A percentile compares a stretch with the other conserved stretches of the same genome.
These are phyloP conservation scores for Phialophora expanda DNA, from an alignment of 2,329 filamentous ascomycete genomes.

Conservation along the genomic window DNA sequence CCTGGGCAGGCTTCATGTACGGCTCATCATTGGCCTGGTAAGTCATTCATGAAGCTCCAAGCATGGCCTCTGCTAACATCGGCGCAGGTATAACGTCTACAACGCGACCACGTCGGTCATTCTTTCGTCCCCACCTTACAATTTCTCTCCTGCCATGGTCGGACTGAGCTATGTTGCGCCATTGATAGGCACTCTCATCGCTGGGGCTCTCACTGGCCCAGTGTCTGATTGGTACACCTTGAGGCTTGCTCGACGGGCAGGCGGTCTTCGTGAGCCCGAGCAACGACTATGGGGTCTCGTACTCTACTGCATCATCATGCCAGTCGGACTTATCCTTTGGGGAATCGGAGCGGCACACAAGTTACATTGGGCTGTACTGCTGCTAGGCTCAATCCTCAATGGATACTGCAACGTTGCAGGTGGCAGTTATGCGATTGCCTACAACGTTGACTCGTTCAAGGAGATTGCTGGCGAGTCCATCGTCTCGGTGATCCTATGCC, in stretches of 20 bases:
- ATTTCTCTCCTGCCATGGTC: conserved; percentile 41
- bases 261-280: conserved; percentile 39
- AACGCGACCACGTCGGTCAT: conserved; percentile 44
- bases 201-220: conserved; percentile 33
- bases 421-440: conserved; percentile 51
- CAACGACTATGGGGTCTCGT: conserved; percentile 37
- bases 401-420: conserved; percentile 52
- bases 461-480: conserved; percentile 57
- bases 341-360: conserved; percentile 57
- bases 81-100: conserved; percentile 33
- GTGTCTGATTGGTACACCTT: conserved; percentile 39
- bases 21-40: background rate
- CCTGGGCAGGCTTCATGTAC: too few species aligned
- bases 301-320: conserved; percentile 47
- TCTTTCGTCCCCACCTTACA: conserved; percentile 41
- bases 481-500: conserved; percentile 55
- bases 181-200: conserved; percentile 40
- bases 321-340: conserved; percentile 55
- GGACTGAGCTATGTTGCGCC: conserved; percentile 41
- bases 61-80: conserved; percentile 47
- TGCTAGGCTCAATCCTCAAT: conserved; percentile 56
- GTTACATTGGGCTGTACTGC: conserved; percentile 56
- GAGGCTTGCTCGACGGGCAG: conserved; percentile 30
- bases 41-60: conserved; percentile 34
- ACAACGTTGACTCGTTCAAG: conserved; percentile 57